A percentile compares a stretch with the other conserved stretches of the same genome.
phyloP scores from a whole-genome alignment of 2,329 filamentous ascomycete genomes.

The Madurella mycetomatis region DNA sequence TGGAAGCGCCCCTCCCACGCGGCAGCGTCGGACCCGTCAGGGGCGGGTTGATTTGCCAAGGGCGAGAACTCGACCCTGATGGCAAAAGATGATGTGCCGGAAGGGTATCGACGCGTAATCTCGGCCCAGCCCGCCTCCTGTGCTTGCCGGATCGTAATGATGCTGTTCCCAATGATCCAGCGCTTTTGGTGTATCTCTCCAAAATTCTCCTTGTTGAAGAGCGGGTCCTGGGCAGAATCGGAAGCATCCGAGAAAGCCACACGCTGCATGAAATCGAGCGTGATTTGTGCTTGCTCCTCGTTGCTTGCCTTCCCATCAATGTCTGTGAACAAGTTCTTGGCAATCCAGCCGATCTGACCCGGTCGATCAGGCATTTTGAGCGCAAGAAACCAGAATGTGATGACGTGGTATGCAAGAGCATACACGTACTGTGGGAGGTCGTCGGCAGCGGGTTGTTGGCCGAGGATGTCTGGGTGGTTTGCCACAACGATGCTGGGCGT shows the following conservation, averaged over 20 bases:
- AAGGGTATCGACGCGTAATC: conserved; percentile 66
- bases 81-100: conserved; percentile 58
- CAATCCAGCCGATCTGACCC: conserved; percentile 85
- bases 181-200: conserved; percentile 63
- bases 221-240: conserved; percentile 63
- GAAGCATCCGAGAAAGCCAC: conserved; percentile 81
- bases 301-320: conserved; percentile 67
- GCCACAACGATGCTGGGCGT: conserved; percentile 25
- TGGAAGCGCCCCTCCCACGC: conserved; percentile 47
- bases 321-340: conserved; percentile 78
- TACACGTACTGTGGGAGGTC: conserved; percentile 92
- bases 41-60: conserved; percentile 17
- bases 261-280: conserved; percentile 91
- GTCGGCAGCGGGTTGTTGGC: conserved; percentile 47
- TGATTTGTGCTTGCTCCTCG: conserved; percentile 90
- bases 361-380: conserved; percentile 79
- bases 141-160: conserved; percentile 70
- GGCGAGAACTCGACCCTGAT: conserved; percentile 57
- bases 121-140: conserved; percentile 63
- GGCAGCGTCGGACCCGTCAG: conserved; percentile 39
- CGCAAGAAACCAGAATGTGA: conserved; percentile 94
- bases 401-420: conserved; percentile 88
- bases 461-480: conserved; percentile 27
- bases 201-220: conserved; percentile 61
- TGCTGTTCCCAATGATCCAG: conserved; percentile 69